phyloP scores from a whole-genome alignment of 2,329 filamentous ascomycete species.

The Apiospora phragmitis region DNA sequence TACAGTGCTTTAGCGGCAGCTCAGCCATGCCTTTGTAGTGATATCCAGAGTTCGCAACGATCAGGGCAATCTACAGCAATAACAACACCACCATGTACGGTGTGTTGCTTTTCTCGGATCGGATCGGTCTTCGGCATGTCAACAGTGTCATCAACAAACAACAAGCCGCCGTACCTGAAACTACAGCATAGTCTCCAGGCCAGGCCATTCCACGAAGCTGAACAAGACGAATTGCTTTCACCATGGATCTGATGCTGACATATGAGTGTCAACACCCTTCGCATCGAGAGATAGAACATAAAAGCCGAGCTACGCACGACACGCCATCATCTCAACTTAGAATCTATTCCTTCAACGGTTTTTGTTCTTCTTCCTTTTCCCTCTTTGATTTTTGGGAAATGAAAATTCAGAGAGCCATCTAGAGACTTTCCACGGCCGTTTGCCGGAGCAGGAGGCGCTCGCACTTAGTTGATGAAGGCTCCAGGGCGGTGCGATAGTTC shows the following conservation, averaged over 20 bases:
- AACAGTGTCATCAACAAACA: not conserved
- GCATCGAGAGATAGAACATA: not conserved
- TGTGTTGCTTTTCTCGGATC: not conserved
- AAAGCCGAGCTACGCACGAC: not conserved
- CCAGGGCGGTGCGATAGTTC: not conserved
- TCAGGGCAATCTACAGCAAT: not conserved
- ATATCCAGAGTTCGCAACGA: not conserved
- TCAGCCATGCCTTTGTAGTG: not conserved
- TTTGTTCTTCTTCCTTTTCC: not conserved
- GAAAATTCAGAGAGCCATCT: not conserved
- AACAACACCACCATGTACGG: not conserved
- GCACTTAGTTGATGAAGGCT: not conserved
- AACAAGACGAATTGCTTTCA: not conserved
- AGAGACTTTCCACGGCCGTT: not conserved
- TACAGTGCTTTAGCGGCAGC: not conserved
- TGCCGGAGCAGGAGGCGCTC: not conserved
- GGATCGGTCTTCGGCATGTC: not conserved
- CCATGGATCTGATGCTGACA: not conserved
- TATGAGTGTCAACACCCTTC: too few relatives aligned
- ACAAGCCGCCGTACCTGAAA: not conserved
- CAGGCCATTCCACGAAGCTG: not conserved
- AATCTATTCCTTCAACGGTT: not conserved
- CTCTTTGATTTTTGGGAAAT: not conserved
- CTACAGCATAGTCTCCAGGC: not conserved
- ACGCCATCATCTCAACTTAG: not conserved